Evolutionary conservation across 2,329 filamentous ascomycete species (phyloP).

Genomic region (Phialophora expanda): DNA sequence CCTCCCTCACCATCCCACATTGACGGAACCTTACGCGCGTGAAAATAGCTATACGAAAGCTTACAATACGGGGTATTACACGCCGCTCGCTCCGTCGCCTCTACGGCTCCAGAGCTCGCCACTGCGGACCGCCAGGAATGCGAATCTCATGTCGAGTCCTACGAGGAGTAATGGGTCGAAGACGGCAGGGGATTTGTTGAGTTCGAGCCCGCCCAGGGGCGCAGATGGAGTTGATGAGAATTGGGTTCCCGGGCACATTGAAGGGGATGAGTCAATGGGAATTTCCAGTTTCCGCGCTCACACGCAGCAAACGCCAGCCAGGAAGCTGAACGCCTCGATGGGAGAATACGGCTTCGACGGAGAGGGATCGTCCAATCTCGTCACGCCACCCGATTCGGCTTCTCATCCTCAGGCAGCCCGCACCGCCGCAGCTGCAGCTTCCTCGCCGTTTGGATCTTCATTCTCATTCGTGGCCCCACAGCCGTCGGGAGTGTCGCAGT

Average conservation of each 20-base stretch:
- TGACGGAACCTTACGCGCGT: not conserved
- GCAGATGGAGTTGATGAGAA: slow-evolving; percentile 11
- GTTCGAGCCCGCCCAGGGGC: slow-evolving; percentile 23
- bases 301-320: slow-evolving; percentile 16
- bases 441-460: slow-evolving; percentile 6
- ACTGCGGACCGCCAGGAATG: slow-evolving; percentile 38
- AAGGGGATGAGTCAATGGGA: not conserved
- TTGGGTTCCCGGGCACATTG: not conserved
- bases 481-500: slow-evolving; percentile 17
- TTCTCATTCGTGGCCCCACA: slow-evolving; percentile 14
- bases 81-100: slow-evolving; percentile 25
- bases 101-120: slow-evolving; percentile 23
- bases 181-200: slow-evolving; percentile 13
- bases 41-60: slow-evolving; percentile 11
- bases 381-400: slow-evolving; percentile 27
- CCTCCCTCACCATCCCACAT: not conserved
- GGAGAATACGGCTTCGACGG: slow-evolving; percentile 2
- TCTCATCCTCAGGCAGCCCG: not conserved
- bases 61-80: slow-evolving; percentile 3
- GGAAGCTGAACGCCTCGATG: slow-evolving; percentile 4
- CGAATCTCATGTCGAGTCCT: slow-evolving; percentile 34
- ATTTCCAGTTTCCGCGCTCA: not conserved
- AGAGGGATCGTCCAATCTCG: slow-evolving; percentile 1
- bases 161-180: slow-evolving; percentile 1
- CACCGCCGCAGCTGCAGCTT: not conserved